These are phyloP conservation scores for Fusarium transvaalense DNA, from an alignment of 2,329 filamentous ascomycete genomes.

Conservation along the genomic window DNA sequence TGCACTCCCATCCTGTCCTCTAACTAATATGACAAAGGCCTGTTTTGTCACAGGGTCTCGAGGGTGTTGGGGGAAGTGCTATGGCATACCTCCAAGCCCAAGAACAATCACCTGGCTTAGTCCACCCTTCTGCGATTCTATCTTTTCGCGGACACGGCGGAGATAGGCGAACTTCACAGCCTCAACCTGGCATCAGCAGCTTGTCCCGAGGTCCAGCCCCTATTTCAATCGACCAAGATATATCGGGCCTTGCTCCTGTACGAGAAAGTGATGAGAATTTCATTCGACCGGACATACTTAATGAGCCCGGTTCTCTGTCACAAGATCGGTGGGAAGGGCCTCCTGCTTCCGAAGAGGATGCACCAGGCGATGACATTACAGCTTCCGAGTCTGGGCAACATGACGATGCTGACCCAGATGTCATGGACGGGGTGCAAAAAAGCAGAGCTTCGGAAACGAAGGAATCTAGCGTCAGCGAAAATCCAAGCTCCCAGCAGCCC, in stretches of 20 bases:
- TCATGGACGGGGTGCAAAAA: constrained; percentile 26
- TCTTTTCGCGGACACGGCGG: constrained; percentile 12
- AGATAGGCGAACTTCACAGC: constrained; percentile 23
- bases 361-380: constrained; percentile 13
- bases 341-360: constrained; percentile 16
- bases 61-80: constrained; percentile 48
- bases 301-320: constrained; percentile 6
- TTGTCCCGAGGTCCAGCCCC: constrained; percentile 24
- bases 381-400: constrained; percentile 19
- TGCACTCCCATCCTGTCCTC: background rate
- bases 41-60: constrained; percentile 39
- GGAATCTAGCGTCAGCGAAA: background rate
- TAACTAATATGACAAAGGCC: constrained; percentile 18
- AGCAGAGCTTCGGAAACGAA: background rate
- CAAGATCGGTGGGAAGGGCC: constrained; percentile 3
- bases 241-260: constrained; percentile 27
- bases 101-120: constrained; percentile 23
- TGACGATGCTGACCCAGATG: background rate
- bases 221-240: constrained; percentile 30
- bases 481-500: constrained; percentile 13
- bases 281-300: constrained; percentile 31
- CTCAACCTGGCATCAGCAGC: constrained; percentile 10
- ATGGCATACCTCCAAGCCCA: constrained; percentile 42
- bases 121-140: constrained; percentile 26
- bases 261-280: constrained; percentile 38